Evolutionary conservation across 1,284 basidiomycete species (phyloP).

Genomic region (Porogramme epimiltina): DNA sequence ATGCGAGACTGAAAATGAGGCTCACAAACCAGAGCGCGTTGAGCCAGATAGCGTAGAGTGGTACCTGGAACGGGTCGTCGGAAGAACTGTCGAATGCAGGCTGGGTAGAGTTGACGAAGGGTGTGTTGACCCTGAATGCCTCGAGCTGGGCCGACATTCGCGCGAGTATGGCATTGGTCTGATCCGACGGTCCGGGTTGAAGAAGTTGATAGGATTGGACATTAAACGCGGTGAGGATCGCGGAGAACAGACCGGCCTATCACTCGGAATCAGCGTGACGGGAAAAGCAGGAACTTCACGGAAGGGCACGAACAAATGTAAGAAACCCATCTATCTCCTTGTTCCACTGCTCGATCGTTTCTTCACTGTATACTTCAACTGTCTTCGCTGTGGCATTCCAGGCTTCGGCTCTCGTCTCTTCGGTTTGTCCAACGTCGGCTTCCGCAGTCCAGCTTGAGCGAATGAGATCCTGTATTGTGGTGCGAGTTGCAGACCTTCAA

Average conservation of each 20-base stretch:
- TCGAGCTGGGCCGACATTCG: conserved; percentile 12
- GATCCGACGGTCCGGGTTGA: conserved; percentile 9
- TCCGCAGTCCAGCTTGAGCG: too few relatives aligned
- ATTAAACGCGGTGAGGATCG: conserved; percentile 16
- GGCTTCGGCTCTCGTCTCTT: background rate
- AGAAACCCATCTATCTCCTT: background rate
- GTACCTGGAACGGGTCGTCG: background rate
- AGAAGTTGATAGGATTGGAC: conserved; percentile 15
- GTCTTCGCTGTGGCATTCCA: background rate
- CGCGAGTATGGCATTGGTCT: conserved; percentile 1
- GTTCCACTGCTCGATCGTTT: background rate
- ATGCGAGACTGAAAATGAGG: background rate
- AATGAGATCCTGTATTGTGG: too few relatives aligned
- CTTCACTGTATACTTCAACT: background rate
- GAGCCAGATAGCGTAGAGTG: background rate
- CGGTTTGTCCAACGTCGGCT: background rate
- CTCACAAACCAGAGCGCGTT: background rate
- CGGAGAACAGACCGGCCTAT: conserved; percentile 17
- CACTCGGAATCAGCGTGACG: background rate
- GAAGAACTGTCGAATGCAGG: background rate
- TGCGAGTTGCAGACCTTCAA: too few relatives aligned
- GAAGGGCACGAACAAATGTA: background rate
- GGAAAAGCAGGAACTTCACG: too few relatives aligned
- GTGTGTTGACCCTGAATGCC: background rate
- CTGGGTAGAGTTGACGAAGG: background rate